Evolutionary conservation across 2,329 filamentous ascomycete genomes (phyloP).

Genomic region (Metarhizium anisopliae): DNA sequence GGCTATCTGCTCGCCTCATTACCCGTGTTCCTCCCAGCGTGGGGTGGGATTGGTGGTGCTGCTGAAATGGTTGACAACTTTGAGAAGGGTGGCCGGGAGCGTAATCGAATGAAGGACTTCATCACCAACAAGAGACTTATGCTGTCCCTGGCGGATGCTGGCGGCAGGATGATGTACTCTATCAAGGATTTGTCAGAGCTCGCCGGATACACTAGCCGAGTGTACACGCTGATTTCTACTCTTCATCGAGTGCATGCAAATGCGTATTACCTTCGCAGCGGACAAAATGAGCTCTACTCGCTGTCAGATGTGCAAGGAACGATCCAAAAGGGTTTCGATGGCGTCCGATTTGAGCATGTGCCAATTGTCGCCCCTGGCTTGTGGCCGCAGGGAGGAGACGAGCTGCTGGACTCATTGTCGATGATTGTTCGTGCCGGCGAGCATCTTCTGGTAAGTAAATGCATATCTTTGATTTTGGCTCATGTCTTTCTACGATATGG

Average conservation of each 20-base stretch:
- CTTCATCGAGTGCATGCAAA: constrained; percentile 88
- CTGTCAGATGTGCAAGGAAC: constrained; percentile 89
- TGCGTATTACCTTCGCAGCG: constrained; percentile 64
- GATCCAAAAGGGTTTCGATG: constrained; percentile 88
- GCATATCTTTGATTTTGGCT: neutral
- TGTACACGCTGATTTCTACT: constrained; percentile 92
- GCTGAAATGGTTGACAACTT: constrained; percentile 51
- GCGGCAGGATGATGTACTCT: constrained; percentile 98
- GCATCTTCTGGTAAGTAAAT: constrained; percentile 59
- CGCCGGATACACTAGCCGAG: constrained; percentile 89
- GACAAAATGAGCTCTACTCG: constrained; percentile 74
- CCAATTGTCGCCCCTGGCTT: constrained; percentile 83
- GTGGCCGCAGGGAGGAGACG: constrained; percentile 84
- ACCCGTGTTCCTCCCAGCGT: constrained; percentile 87
- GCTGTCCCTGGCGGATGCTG: constrained; percentile 92
- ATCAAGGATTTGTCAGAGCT: constrained; percentile 97
- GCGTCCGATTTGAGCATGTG: constrained; percentile 85
- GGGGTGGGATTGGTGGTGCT: constrained; percentile 74
- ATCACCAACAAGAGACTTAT: constrained; percentile 98
- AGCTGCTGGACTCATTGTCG: constrained; percentile 79
- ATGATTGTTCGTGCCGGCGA: constrained; percentile 86
- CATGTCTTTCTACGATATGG: neutral
- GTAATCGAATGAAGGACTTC: constrained; percentile 92
- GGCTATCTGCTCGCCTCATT: constrained; percentile 90
- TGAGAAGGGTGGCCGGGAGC: constrained; percentile 54